phyloP scores from a whole-genome alignment of 2,329 filamentous ascomycete genomes.

The Penicillium sclerotigenum region DNA sequence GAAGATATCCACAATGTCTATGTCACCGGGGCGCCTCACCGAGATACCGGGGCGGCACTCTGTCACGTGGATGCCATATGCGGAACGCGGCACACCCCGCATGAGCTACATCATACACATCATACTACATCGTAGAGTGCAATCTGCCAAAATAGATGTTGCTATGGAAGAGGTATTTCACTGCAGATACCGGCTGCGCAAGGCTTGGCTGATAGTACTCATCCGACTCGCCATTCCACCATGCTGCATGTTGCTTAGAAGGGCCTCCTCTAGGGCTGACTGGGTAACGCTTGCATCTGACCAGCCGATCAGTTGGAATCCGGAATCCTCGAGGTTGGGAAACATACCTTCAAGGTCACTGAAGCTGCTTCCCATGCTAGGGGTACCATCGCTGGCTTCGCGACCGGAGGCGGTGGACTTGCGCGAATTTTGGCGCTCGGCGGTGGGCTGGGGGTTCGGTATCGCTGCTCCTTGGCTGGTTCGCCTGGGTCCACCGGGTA shows the following conservation, averaged over 20 bases:
- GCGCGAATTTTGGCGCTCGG: slow-evolving; percentile 50
- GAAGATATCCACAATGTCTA: not conserved
- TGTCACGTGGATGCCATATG: slow-evolving; percentile 7
- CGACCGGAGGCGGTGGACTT: slow-evolving; percentile 34
- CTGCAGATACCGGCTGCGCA: slow-evolving; percentile 52
- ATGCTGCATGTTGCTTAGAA: slow-evolving; percentile 62
- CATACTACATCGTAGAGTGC: not conserved
- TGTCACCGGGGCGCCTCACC: not conserved
- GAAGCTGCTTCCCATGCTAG: slow-evolving; percentile 64
- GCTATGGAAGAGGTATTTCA: slow-evolving; percentile 3
- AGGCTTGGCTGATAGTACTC: slow-evolving; percentile 53
- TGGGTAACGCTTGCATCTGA: slow-evolving; percentile 63
- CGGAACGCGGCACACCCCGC: not conserved
- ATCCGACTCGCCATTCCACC: slow-evolving; percentile 49
- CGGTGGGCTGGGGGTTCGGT: slow-evolving; percentile 47
- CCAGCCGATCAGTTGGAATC: not conserved
- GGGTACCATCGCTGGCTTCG: slow-evolving; percentile 54
- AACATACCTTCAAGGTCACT: slow-evolving; percentile 60
- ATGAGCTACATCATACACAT: not conserved
- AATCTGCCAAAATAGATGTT: not conserved
- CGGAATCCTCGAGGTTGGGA: not conserved
- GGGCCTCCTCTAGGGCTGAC: slow-evolving; percentile 61
- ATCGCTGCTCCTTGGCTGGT: slow-evolving; percentile 20
- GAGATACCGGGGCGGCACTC: not conserved
- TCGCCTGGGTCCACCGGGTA: slow-evolving; percentile 21